Evolutionary conservation across 345 rosid genomes (phyloP).

Genomic region (Firmiana major): DNA sequence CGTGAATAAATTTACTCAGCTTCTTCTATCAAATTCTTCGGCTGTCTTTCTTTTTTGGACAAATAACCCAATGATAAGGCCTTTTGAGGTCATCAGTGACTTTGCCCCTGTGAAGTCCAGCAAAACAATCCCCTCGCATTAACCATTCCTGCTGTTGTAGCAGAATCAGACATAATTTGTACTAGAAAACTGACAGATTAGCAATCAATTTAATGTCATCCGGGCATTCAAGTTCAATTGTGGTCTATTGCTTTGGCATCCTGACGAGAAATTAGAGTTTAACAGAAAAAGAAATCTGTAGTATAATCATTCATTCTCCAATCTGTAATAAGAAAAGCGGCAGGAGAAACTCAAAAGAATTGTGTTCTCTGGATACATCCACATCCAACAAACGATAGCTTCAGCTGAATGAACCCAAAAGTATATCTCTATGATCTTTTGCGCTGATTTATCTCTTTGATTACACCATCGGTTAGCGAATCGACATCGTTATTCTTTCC

Average conservation of each 20-base stretch:
- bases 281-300: background rate
- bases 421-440: constrained; percentile 31
- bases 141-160: background rate
- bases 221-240: background rate
- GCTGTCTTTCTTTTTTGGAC: too few species aligned
- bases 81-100: too few species aligned
- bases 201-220: background rate
- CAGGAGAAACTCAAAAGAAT: background rate
- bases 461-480: constrained; percentile 65
- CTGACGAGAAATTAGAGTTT: background rate
- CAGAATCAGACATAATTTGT: background rate
- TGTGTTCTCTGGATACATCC: background rate
- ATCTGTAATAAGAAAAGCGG: background rate
- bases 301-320: background rate
- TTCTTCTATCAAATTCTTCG: background rate
- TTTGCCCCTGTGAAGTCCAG: too few species aligned
- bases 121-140: background rate
- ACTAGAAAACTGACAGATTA: background rate
- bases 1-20: background rate
- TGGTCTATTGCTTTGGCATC: background rate
- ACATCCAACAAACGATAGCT: background rate
- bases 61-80: too few species aligned
- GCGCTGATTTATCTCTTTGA: constrained; percentile 64
- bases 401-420: background rate
- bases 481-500: constrained; percentile 88